phyloP scores from a whole-genome alignment of 805 yeast genomes.

The Hanseniaspora pseudoguilliermondii region DNA sequence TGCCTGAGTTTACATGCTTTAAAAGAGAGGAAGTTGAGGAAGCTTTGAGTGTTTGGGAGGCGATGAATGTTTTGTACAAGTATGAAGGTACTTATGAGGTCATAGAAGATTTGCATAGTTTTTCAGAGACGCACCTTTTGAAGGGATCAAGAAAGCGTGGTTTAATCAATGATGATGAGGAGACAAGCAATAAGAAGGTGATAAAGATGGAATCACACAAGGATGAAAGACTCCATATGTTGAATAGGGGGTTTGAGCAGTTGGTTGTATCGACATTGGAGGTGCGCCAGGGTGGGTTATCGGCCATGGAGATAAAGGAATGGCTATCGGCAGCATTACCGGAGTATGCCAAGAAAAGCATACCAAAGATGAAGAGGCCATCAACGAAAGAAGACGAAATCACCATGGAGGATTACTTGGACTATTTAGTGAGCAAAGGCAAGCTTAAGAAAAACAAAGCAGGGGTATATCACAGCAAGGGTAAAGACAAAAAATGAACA shows the following conservation, averaged over 20 bases:
- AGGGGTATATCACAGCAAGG: not conserved
- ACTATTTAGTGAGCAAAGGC: not conserved
- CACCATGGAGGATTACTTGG: not conserved
- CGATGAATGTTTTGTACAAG: constrained; percentile 39
- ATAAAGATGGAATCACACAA: not conserved
- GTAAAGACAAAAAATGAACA: not conserved
- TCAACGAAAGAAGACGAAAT: not conserved
- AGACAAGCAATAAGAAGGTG: not conserved
- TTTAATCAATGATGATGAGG: not conserved
- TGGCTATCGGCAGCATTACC: constrained; percentile 45
- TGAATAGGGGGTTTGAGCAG: not conserved
- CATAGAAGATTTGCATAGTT: not conserved
- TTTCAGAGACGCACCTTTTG: not conserved
- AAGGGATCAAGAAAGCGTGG: not conserved
- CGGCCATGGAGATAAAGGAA: constrained; percentile 30
- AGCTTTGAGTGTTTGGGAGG: constrained; percentile 51
- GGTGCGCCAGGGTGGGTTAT: not conserved
- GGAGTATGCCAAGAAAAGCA: constrained; percentile 40
- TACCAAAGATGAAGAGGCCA: constrained; percentile 29
- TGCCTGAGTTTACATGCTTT: constrained; percentile 17
- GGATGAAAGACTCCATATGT: not conserved
- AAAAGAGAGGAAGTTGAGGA: constrained; percentile 24
- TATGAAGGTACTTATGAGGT: constrained; percentile 17
- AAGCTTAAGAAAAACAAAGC: not conserved
- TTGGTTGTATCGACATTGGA: not conserved